Base-by-base conservation (phyloP, 495 filamentous ascomycete genomes). In the Neurospora tetrasperma region DNA sequence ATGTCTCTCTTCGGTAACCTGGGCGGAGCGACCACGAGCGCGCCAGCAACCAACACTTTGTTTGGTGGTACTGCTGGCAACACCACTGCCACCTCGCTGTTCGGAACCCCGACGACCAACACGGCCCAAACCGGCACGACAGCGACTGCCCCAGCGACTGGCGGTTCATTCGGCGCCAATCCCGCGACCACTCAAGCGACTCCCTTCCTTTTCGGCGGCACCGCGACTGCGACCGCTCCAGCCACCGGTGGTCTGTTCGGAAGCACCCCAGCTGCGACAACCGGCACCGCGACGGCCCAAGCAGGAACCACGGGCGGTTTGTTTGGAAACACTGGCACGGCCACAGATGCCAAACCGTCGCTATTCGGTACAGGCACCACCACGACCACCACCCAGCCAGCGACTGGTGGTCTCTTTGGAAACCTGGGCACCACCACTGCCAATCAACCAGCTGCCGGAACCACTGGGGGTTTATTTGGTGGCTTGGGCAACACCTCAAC, bases 361-460 rank as follows among this genome's bases (percentile, higher is more conserved):
- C 73, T 78, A 6, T 78, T 78, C 48, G 73, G 74, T 48, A 46
- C 48, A 35, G 44, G 59, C 38, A 12, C 68, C 20, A 72, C 40
- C 48, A 74, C 72, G 42, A 66, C 46, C 9, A 41, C 41, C 20
- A 23, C 44, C 40, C 69, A 48, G 39, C 16, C 35, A 66, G n/a
- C 72, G 41, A 42, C 70, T 48, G 42, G 70, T 59, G 71, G 77
- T 44, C 69, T 78, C 16, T 78, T 77, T 54, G 75, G 76, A 62
- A 66, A 38, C 16, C 27, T 62, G 54, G 54, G 54, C 23, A 62
- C 54, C 16, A 66, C 54, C 27, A 38, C 54, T 62, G 14, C 54
- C 54, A 62, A 62, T 62, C 54, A 66, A 66, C 54, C 54, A 10
- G 54, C 71, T 38, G 4, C 71, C 7, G 62, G 39, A 42, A 35